A percentile compares a stretch with the other conserved stretches of the same genome.
Conservation (phyloP, 2,329 filamentous ascomycete genomes). For the Davidsoniella neocaledoniae region DNA sequence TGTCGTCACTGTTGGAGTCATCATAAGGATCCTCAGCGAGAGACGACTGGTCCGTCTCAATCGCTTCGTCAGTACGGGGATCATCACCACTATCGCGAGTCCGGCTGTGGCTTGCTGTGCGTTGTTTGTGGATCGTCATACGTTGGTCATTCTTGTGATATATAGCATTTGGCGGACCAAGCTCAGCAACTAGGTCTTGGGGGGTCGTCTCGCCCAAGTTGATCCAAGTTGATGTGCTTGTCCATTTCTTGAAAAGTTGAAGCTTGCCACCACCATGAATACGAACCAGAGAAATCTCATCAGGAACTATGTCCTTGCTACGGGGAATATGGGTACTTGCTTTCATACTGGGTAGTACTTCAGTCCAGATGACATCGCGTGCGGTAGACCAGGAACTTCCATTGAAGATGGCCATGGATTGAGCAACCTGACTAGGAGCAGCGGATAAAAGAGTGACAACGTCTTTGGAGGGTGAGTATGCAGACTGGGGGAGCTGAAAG, state of each 20-base stretch:
- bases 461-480: conserved; percentile 61
- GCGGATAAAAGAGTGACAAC: conserved; percentile 77
- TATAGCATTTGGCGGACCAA: conserved; percentile 85
- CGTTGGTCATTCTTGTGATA: conserved; percentile 82
- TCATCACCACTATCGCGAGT: conserved; percentile 25
- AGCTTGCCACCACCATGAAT: conserved; percentile 65
- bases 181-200: conserved; percentile 76
- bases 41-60: conserved; percentile 60
- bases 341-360: conserved; percentile 56
- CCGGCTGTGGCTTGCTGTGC: conserved; percentile 33
- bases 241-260: conserved; percentile 59
- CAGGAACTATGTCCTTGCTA: conserved; percentile 62
- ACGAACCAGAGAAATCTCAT: conserved; percentile 69
- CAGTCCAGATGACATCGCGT: conserved; percentile 59
- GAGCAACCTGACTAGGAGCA: conserved; percentile 56
- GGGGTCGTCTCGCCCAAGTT: conserved; percentile 72
- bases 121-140: conserved; percentile 65
- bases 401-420: conserved; percentile 78
- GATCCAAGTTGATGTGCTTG: conserved; percentile 51
- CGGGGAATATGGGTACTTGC: conserved; percentile 51
- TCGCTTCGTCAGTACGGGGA: conserved; percentile 37
- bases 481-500: conserved; percentile 59
- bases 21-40: conserved; percentile 50
- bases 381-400: conserved; percentile 84
- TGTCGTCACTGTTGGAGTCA: conserved; percentile 41